Conservation (phyloP, 768 basidiomycete species). For the Hypsizygus marmoreus region DNA sequence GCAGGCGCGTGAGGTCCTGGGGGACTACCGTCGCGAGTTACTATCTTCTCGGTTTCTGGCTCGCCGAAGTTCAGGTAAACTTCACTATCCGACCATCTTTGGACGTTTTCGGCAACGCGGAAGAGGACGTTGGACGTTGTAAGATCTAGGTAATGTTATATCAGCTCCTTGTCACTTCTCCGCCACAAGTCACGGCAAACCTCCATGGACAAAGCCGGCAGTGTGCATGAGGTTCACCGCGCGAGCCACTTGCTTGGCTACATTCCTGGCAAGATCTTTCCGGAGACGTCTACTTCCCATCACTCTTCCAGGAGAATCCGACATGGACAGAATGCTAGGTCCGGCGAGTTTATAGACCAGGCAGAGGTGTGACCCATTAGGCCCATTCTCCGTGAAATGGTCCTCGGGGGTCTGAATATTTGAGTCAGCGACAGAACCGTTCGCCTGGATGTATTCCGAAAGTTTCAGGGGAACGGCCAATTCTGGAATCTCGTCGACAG, state of each 20-base stretch:
- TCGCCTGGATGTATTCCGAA: slow-evolving; percentile 26
- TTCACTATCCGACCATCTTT: slow-evolving; percentile 34
- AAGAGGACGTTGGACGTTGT: slow-evolving; percentile 42
- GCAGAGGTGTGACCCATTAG: slow-evolving; percentile 53
- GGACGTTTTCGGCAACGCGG: slow-evolving; percentile 22
- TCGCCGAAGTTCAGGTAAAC: slow-evolving; percentile 31
- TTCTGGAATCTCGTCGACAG: slow-evolving; percentile 25
- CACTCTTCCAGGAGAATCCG: slow-evolving; percentile 30
- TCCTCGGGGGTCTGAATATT: slow-evolving; percentile 35
- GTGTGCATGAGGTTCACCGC: slow-evolving; percentile 32
- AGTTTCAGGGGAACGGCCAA: slow-evolving; percentile 37
- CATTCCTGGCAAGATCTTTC: slow-evolving; percentile 34
- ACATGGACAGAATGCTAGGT: slow-evolving; percentile 34
- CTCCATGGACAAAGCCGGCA: slow-evolving; percentile 37
- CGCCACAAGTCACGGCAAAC: slow-evolving; percentile 19
- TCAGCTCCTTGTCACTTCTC: neutral
- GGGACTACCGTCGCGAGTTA: slow-evolving; percentile 22
- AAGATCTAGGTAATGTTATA: slow-evolving; percentile 28
- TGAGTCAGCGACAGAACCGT: slow-evolving; percentile 20
- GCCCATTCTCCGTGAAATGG: slow-evolving; percentile 47
- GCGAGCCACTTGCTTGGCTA: slow-evolving; percentile 30
- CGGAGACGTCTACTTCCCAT: slow-evolving; percentile 33
- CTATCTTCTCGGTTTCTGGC: slow-evolving; percentile 32
- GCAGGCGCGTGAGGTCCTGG: slow-evolving; percentile 30
- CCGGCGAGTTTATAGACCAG: slow-evolving; percentile 51